Percentiles rank a stretch among this genome's conserved stretches.
phyloP scores from a whole-genome alignment of 2,329 filamentous ascomycete species.

The Beauveria sp. region DNA sequence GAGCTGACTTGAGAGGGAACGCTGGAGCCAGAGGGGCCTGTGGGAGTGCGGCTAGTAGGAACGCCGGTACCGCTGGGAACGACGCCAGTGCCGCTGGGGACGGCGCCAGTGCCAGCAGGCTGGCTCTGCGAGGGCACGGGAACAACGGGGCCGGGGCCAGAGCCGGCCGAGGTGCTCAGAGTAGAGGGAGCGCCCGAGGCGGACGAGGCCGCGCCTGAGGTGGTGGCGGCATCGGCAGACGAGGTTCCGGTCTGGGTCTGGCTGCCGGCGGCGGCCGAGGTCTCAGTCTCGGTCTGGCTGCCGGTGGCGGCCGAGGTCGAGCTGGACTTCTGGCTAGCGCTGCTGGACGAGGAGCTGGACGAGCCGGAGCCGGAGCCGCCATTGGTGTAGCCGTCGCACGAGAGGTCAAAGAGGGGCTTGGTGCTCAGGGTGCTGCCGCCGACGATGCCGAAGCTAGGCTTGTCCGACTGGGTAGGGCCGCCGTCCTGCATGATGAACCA shows the following conservation, averaged over 20 bases:
- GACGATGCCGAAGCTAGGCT: constrained; percentile 65
- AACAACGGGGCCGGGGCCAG: constrained; percentile 14
- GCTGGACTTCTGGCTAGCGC: constrained; percentile 15
- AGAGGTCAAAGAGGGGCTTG: constrained; percentile 56
- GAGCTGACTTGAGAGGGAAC: constrained; percentile 1
- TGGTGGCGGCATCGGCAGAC: background rate
- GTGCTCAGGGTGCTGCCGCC: constrained; percentile 40
- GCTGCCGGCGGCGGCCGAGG: constrained; percentile 4
- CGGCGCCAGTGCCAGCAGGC: constrained; percentile 12
- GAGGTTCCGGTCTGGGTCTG: background rate
- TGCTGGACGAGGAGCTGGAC: constrained; percentile 10
- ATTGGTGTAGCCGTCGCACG: constrained; percentile 36
- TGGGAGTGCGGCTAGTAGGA: background rate
- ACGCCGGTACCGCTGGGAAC: background rate
- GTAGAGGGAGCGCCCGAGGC: constrained; percentile 7
- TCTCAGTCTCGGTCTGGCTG: constrained; percentile 8
- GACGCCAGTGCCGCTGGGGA: background rate
- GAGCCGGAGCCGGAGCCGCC: constrained; percentile 5
- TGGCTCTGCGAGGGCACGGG: constrained; percentile 3
- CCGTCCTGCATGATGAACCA: constrained; percentile 73
- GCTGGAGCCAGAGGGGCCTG: background rate
- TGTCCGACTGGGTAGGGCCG: constrained; percentile 41
- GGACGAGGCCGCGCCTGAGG: background rate
- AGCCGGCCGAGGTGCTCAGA: constrained; percentile 18
- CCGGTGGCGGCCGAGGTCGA: background rate